Conservation (phyloP, 2,329 filamentous ascomycete genomes). For the Curvularia eragrostidis region DNA sequence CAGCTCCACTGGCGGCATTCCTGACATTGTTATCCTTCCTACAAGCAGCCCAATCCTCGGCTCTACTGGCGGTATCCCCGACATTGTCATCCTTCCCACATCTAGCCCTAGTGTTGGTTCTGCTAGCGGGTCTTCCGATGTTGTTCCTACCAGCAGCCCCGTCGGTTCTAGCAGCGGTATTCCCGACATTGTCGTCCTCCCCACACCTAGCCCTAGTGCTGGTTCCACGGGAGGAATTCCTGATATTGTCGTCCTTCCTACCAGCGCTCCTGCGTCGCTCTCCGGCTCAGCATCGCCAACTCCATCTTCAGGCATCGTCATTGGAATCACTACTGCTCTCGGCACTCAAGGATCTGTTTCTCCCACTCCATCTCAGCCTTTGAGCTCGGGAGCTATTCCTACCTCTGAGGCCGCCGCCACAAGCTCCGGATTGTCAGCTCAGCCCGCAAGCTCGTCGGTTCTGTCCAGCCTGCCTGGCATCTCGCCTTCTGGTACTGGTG, state of each 20-base stretch:
- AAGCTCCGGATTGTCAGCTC: conserved; percentile 20
- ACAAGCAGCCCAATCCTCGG: conserved; percentile 10
- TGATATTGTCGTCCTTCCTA: conserved; percentile 32
- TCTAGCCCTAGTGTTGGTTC: conserved; percentile 19
- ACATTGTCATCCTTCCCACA: conserved; percentile 33
- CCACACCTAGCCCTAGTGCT: conserved; percentile 21
- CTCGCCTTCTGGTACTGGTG: conserved; percentile 24
- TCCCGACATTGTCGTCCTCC: background rate
- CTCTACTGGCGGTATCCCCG: conserved; percentile 34
- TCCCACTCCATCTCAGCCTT: conserved; percentile 18
- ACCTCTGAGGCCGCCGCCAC: conserved; percentile 28
- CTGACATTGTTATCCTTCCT: conserved; percentile 23
- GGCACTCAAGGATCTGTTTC: conserved; percentile 29
- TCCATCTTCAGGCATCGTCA: conserved; percentile 38
- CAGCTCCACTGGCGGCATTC: conserved; percentile 32
- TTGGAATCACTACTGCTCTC: conserved; percentile 47
- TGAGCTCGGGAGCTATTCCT: conserved; percentile 29
- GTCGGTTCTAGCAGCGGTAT: background rate
- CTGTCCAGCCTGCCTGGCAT: conserved; percentile 32
- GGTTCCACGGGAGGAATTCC: conserved; percentile 36
- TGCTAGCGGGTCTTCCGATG: conserved; percentile 31
- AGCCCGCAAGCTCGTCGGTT: conserved; percentile 25
- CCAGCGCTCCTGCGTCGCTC: conserved; percentile 15
- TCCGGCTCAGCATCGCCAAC: conserved; percentile 8
- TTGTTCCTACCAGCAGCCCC: conserved; percentile 25